Base-by-base conservation (phyloP, 1,284 basidiomycete species). In the Papiliotrema laurentii region DNA sequence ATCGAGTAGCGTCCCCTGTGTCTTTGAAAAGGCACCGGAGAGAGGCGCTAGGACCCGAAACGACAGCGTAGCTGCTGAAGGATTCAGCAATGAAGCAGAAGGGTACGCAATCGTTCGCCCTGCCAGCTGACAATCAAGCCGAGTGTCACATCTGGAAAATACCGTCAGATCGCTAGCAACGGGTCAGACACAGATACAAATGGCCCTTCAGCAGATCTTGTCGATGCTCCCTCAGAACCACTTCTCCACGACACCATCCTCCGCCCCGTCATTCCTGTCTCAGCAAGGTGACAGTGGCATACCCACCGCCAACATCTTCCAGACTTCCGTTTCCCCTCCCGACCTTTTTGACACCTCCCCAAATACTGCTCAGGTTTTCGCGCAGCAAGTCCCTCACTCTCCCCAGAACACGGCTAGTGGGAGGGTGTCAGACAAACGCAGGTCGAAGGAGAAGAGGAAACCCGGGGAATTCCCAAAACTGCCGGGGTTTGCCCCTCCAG, bases 401-500 rank as follows among this genome's bases (percentile, higher is more conserved):
- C 64, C 67, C 9, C 59, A 63, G 51, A 60, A 65, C 50, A 62
- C 58, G 39, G 58, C 65, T 43, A 61, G 55, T 45, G 66, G 61
- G 4, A 39, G 43, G n/a, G 33, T 33, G 10, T 28, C 28, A 10
- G 39, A 30, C 4, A 25, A 44, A 3, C 5, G 25, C 6, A 28
- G 11, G 11, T 16, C 28, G 45, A 36, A 43, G 18, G 27, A 47
- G 9, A 25, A 24, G 24, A 38, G 36, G 30, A 24, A 24, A n/a
- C 41, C 41, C 21, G 47, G 54, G 43, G 64, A 70, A 21, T 92
- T 90, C 61, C 89, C 89, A 9, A 84, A 87, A 28, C 78, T 91
- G 16, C 89, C 90, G 26, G 89, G 89, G 2, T 92, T 92, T 70
- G 86, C 88, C 19, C 86, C 89, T 24, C 89, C 89, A 47, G 87